Evolutionary conservation across 2,329 filamentous ascomycete species (phyloP), one percentile per base, ranked within the genome.

Genomic region (Arthrobotrys sinensis): DNA sequence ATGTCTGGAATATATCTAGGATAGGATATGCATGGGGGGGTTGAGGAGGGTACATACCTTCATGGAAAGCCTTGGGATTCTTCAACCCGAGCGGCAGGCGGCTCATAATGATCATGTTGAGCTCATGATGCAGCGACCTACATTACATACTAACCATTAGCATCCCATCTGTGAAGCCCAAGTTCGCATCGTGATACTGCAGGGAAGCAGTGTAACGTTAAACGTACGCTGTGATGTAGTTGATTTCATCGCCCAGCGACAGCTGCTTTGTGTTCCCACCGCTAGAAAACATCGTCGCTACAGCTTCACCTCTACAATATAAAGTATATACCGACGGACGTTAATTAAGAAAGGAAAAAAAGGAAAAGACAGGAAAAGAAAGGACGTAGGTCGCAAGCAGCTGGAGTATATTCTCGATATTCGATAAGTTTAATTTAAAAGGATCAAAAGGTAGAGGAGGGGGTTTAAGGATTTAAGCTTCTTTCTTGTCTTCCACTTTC

Each of bases 91-190:
- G 52, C 50, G 66, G 66, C 73, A 77, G 52, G 10, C 73, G 73
- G 60, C 73, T 77, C 73, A 77, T 77, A 67, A 77, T 77, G 19
- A 77, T 77, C 73, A 77, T 77, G 45, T 77, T 77, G 19, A 77
- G 62, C 34, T 77, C 73, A 77, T 77, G 73, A 48, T 77, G 73
- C 45, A 77, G 64, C 24, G 73, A 71, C 40, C 73, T 77, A 28
- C 14, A 28, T 43, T 16, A 34, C 10, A 34, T 55, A 60, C 5
- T 12, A 50, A 38, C 19, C 4, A 21, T 52, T 4, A 48, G 19
- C 12, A 48, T 40, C 21, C 12, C 1, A 40, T 40, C 36, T 19
- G 40, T 40, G 34, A 57, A 57, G 28, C 52, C 16, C 7, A 11
- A 38, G 5, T 16, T 8, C n/a, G 2, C 8, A 34, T 16, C 11